Base-by-base conservation (phyloP, 805 yeast species). In the Candida wancherniae region DNA sequence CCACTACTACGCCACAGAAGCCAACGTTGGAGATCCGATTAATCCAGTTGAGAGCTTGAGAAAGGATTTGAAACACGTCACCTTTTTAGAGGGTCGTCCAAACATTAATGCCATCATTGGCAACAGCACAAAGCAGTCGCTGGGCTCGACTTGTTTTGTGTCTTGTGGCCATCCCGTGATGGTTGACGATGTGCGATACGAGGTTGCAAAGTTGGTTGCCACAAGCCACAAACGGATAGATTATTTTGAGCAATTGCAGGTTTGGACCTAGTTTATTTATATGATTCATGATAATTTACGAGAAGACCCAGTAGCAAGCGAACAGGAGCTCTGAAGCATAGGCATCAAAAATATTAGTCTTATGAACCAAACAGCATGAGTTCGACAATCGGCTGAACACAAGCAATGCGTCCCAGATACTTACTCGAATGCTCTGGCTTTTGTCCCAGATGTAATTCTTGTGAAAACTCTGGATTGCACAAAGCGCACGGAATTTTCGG, bases 121-220 rank as follows among this genome's bases (percentile, higher is more conserved):
- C 2, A 3, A 11, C 6, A 24, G 15, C 10, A 24, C 23, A 3
- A 24, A 30, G 6, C 33, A 25, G 9, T 30, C 43, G 8, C 13
- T 20, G 4, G 47, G 48, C 4, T 37, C 50, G 4, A 28, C 32
- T 2, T 44, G 47, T 12, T 57, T 55, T 26, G 52, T 57, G 5
- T 31, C 61, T 1, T 58, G 63, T 34, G 63, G 61, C 4, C 58
- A 56, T 29, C 62, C 62, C 1, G 33, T 39, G 6, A 53, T 58
- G 63, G 61, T 55, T 13, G 63, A 57, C 28, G 56, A 51, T 6
- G 17, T 58, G 9, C 37, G 63, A 15, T 40, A 46, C 14, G 42
- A 33, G 18, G 48, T 45, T 12, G 46, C 37, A n/a, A 25, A 15
- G 10, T 19, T 15, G 9, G 40, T 45, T 6, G 38, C 30, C 8